A percentile compares a stretch with the other conserved stretches of the same genome.
Evolutionary conservation across 345 rosid species (phyloP).

Genomic region (Passiflora organensis): DNA sequence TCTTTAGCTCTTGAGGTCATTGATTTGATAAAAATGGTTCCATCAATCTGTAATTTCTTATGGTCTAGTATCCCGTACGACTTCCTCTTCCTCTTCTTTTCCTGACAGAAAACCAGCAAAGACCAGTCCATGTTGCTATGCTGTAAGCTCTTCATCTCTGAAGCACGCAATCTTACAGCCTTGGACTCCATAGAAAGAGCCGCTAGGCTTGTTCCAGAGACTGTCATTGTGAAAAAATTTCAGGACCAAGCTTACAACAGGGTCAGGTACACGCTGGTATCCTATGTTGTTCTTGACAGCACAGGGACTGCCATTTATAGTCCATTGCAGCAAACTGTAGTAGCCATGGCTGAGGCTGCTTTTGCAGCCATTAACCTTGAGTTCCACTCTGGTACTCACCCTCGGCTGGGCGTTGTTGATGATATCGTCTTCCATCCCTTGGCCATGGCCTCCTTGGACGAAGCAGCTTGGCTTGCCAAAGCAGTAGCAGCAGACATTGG

Average conservation of each 20-base stretch:
- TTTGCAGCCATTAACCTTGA: conserved; percentile 44
- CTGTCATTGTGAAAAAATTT: conserved; percentile 41
- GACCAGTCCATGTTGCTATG: conserved; percentile 38
- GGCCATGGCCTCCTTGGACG: conserved; percentile 46
- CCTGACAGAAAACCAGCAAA: conserved; percentile 19
- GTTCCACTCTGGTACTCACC: conserved; percentile 47
- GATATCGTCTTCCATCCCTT: conserved; percentile 54
- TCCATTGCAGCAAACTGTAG: conserved; percentile 47
- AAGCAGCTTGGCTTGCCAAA: conserved; percentile 62
- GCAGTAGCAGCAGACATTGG: conserved; percentile 52
- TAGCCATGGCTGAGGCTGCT: conserved; percentile 53
- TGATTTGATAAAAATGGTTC: no score
- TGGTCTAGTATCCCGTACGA: not conserved
- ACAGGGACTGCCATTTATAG: conserved; percentile 43
- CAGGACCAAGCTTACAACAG: conserved; percentile 53
- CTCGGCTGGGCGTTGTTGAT: conserved; percentile 60
- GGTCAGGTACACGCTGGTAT: conserved; percentile 46
- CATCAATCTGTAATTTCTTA: no score
- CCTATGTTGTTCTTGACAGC: conserved; percentile 39
- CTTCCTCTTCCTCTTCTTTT: not conserved
- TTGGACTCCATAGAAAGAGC: conserved; percentile 45
- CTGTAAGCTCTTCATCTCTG: conserved; percentile 58
- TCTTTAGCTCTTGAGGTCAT: no score
- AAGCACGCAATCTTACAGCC: conserved; percentile 38
- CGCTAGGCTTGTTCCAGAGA: conserved; percentile 34